Conservation (phyloP, 805 yeast species). For the Zygotorulaspora sp. region DNA sequence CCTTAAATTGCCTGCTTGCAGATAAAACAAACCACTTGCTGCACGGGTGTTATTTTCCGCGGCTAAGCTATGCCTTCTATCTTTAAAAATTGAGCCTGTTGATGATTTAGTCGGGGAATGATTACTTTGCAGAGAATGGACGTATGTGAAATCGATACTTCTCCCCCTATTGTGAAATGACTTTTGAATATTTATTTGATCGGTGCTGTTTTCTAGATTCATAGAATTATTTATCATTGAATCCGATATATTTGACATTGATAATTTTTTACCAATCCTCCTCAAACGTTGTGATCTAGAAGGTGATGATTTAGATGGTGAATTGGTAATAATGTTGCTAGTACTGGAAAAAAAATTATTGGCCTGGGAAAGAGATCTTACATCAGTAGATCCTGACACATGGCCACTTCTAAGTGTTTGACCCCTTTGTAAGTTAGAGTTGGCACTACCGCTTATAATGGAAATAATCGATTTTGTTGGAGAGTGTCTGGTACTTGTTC, state of each 20-base stretch:
- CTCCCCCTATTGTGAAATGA: conserved; percentile 24
- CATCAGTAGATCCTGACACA: conserved; percentile 12
- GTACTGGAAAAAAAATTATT: conserved; percentile 7
- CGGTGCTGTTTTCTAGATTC: conserved; percentile 8
- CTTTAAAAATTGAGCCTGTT: conserved; percentile 7
- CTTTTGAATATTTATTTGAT: conserved; percentile 3
- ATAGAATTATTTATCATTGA: conserved; percentile 13
- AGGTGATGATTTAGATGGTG: conserved; percentile 30
- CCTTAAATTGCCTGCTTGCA: conserved; percentile 12
- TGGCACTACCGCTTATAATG: conserved; percentile 23
- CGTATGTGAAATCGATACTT: conserved; percentile 33
- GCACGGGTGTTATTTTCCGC: conserved; percentile 12
- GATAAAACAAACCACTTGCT: conserved; percentile 15
- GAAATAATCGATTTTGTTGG: conserved; percentile 35
- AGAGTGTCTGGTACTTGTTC: conserved; percentile 26
- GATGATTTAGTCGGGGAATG: conserved; percentile 34
- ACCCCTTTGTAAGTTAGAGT: conserved; percentile 19
- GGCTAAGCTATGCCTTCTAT: conserved; percentile 19
- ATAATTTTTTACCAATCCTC: conserved; percentile 30
- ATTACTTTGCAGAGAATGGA: conserved; percentile 29
- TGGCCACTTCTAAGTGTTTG: conserved; percentile 11
- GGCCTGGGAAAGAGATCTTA: conserved; percentile 25
- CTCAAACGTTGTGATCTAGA: conserved; percentile 27
- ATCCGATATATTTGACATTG: conserved; percentile 31
- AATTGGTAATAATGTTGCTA: conserved; percentile 3